Evolutionary conservation across 1,139 yeast genomes (phyloP).

Genomic region (Debaryomycetaceae sp.): DNA sequence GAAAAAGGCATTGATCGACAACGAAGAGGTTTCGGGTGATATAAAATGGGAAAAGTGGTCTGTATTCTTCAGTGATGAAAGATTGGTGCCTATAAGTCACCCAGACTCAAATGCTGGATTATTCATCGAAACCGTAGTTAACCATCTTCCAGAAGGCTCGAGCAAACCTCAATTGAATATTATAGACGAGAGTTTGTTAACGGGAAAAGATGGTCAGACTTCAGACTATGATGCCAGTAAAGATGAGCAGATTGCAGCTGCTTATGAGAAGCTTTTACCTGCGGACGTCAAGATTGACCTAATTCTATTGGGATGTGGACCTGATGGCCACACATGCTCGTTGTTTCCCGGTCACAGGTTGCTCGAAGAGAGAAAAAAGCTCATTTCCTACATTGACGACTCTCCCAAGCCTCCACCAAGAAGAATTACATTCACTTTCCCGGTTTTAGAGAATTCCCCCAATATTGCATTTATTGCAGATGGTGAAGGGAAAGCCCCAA

Average conservation of each 20-base stretch:
- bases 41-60: constrained; percentile 69
- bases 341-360: constrained; percentile 61
- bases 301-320: constrained; percentile 71
- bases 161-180: constrained; percentile 45
- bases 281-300: constrained; percentile 45
- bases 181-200: constrained; percentile 46
- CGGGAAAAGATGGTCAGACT: constrained; percentile 44
- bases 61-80: constrained; percentile 69
- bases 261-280: constrained; percentile 48
- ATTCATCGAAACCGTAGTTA: constrained; percentile 55
- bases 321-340: constrained; percentile 80
- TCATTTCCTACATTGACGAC: constrained; percentile 47
- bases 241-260: constrained; percentile 48
- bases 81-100: constrained; percentile 65
- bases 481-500: constrained; percentile 79
- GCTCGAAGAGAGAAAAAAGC: constrained; percentile 35
- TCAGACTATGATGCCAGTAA: constrained; percentile 34
- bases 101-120: constrained; percentile 68
- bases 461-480: constrained; percentile 82
- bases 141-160: constrained; percentile 30
- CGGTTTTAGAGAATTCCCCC: constrained; percentile 52
- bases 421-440: constrained; percentile 70
- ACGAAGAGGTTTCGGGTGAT: constrained; percentile 40
- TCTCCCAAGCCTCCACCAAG: constrained; percentile 80
- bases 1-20: constrained; percentile 64